Base-by-base conservation (phyloP, 495 filamentous ascomycete species). In the Penicillium mononematosum region DNA sequence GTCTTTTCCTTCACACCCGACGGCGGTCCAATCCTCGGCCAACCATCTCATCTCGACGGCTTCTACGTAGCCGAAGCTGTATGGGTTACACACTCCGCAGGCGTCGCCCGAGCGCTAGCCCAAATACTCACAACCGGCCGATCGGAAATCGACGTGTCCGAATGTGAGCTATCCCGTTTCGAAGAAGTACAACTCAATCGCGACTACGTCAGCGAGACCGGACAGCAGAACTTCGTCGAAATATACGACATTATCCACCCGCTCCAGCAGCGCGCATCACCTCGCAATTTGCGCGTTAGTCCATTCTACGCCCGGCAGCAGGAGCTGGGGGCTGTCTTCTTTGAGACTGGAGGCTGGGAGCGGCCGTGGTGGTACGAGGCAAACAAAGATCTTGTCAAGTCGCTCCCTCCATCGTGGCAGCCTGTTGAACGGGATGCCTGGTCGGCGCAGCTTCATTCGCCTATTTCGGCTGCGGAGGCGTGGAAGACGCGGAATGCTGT, bases 21-120 rank as follows among this genome's bases (percentile, higher is more conserved):
- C 58, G 78, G 78, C 7, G 78, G 77, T 0, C 75, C 79, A 1
- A 58, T 82, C 38, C 54, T 81, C 31, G 79, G 79, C 29, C 70
- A 76, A 61, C 68, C 74, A 12, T 75, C 79, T 11, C 69, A 71
- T 22, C 54, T 82, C 4, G 75, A 80, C 32, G 75, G 75, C 10
- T 81, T 81, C 70, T 81, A 73, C 36, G 78, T 81, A 9, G 79
- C 79, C 8, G 78, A 81, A 52, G 79, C 79, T 8, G 78, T 82
- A 2, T 82, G 79, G 79, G 78, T 82, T 5, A 82, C 79, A 10
- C 79, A 82, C 43, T 78, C 77, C 0, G 79, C 78, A n/a, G 79
- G 79, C 17, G 75, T 81, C 11, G 79, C 79, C 7, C 71, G 77
- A 32, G 76, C 78, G 16, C 38, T 82, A 4, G 79, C 79, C 0